phyloP scores from a whole-genome alignment of 192 early-diverging fungal species.

The Diversispora epigaea region DNA sequence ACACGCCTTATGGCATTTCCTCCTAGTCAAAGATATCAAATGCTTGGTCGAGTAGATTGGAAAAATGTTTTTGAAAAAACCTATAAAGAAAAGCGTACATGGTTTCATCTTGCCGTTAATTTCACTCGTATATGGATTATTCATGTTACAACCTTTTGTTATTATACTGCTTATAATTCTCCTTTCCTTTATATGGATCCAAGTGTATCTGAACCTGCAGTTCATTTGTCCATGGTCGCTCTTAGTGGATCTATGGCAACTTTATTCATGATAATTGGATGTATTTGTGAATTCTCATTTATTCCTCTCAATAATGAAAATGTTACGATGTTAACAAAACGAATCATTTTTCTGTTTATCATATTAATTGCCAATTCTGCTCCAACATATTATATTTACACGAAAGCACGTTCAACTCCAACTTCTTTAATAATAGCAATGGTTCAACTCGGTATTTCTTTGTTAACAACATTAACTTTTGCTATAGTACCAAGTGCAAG shows the following conservation, averaged over 20 bases:
- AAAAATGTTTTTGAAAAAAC: constrained; percentile 72
- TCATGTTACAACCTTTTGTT: constrained; percentile 75
- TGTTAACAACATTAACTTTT: constrained; percentile 65
- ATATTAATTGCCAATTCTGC: constrained; percentile 62
- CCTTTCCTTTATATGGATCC: constrained; percentile 60
- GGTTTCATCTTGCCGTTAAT: constrained; percentile 80
- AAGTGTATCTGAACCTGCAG: constrained; percentile 36
- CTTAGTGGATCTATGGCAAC: constrained; percentile 70
- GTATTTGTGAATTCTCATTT: constrained; percentile 70
- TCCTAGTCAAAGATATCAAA: constrained; percentile 60
- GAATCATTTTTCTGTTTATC: constrained; percentile 54
- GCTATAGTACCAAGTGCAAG: constrained; percentile 65
- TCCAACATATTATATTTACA: constrained; percentile 62
- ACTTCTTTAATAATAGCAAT: constrained; percentile 63
- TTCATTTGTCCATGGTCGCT: constrained; percentile 67
- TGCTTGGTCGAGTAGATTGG: constrained; percentile 68
- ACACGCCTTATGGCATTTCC: constrained; percentile 58
- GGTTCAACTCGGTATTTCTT: constrained; percentile 66
- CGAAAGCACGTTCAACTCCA: constrained; percentile 42
- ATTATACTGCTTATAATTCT: constrained; percentile 73
- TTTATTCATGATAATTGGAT: constrained; percentile 63
- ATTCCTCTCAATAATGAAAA: constrained; percentile 62
- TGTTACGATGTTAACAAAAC: constrained; percentile 50
- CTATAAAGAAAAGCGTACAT: constrained; percentile 80
- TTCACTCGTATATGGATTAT: constrained; percentile 87